phyloP scores from a whole-genome alignment of 2,329 filamentous ascomycete species.

The Aspergillus pseudotamarii region DNA sequence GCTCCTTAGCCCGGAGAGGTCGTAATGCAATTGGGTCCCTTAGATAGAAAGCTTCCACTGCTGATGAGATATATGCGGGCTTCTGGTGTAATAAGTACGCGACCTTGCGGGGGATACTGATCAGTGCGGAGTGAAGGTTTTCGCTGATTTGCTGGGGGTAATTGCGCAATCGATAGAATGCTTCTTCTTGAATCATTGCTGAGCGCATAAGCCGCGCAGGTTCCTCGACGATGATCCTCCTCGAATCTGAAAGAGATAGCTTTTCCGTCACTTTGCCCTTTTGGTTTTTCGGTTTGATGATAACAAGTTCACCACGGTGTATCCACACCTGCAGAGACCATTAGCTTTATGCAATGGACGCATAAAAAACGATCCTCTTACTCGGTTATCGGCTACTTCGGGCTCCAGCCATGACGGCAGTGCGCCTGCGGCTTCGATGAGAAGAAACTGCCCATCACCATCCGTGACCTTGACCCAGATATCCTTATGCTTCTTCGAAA shows the following conservation, averaged over 20 bases:
- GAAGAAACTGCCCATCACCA: conserved; percentile 90
- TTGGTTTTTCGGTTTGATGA: conserved; percentile 65
- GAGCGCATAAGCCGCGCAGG: conserved; percentile 69
- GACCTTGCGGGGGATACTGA: conserved; percentile 78
- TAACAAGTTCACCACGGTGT: conserved; percentile 70
- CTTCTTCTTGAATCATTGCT: conserved; percentile 77
- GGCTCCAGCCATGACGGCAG: conserved; percentile 90
- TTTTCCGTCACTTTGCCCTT: conserved; percentile 41
- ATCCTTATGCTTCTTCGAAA: conserved; percentile 71
- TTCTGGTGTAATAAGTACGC: conserved; percentile 76
- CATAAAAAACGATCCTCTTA: conserved; percentile 24
- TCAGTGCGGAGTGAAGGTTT: conserved; percentile 73
- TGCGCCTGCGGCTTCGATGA: conserved; percentile 88
- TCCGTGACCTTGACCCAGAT: conserved; percentile 85
- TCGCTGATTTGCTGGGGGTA: conserved; percentile 76
- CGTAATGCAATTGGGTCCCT: conserved; percentile 78
- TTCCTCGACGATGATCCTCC: conserved; percentile 60
- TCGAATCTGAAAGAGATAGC: conserved; percentile 67
- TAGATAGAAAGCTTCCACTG: conserved; percentile 89
- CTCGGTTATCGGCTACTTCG: conserved; percentile 80
- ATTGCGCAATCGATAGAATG: conserved; percentile 83
- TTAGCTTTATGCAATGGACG: not conserved
- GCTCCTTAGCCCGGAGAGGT: conserved; percentile 62
- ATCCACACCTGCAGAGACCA: conserved; percentile 70
- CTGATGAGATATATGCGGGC: conserved; percentile 76